Evolutionary conservation across 345 rosid species (phyloP).

Genomic region (Xanthoceras sorbifolium): DNA sequence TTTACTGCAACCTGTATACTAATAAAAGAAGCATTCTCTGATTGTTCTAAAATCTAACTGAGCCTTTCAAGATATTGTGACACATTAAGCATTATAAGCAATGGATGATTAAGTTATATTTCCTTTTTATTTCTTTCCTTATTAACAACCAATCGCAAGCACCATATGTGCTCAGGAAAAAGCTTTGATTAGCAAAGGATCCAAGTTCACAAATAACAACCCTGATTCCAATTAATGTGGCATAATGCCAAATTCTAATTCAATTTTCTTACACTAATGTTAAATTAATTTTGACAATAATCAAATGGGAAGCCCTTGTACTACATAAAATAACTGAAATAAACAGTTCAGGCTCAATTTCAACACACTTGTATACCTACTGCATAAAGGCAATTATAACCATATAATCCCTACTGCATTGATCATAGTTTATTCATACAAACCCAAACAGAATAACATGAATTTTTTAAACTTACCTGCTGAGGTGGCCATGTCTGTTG

Average conservation of each 20-base stretch:
- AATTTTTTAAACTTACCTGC: slow-evolving; percentile 34
- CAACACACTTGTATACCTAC: neutral
- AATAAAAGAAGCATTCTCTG: neutral
- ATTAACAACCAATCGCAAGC: neutral
- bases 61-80: neutral
- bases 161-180: neutral
- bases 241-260: neutral
- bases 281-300: neutral
- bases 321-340: neutral
- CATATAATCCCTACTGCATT: neutral
- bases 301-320: neutral
- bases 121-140: neutral
- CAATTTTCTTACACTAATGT: neutral
- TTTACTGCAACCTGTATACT: neutral
- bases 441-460: neutral
- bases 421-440: neutral
- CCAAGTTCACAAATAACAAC: neutral
- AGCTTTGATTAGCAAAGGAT: neutral
- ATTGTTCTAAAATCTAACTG: neutral
- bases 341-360: neutral
- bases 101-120: neutral
- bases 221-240: neutral
- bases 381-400: neutral
- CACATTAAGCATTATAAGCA: neutral
- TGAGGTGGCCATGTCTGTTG: slow-evolving; percentile 54